phyloP scores from a whole-genome alignment of 1,284 basidiomycete species.

The Sanghuangporus sanghuang region DNA sequence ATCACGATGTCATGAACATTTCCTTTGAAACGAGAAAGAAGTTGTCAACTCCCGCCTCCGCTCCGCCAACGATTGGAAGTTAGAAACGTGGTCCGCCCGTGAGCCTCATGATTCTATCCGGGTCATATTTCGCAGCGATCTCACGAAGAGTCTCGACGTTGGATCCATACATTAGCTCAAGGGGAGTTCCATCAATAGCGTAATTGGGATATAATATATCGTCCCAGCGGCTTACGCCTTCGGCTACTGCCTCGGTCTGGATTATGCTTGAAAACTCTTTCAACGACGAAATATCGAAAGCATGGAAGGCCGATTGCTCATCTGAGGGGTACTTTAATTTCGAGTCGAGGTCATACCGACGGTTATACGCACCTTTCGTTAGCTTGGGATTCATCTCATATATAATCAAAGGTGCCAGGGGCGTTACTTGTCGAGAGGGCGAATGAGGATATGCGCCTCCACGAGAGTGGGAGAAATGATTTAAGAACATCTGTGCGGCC shows the following conservation, averaged over 20 bases:
- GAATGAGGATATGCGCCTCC: slow-evolving; percentile 15
- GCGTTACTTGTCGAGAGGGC: slow-evolving; percentile 6
- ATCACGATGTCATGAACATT: too few relatives aligned
- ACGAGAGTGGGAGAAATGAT: slow-evolving; percentile 1
- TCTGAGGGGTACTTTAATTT: neutral
- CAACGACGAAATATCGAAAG: neutral
- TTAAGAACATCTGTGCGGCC: slow-evolving; percentile 7
- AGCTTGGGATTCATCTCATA: neutral
- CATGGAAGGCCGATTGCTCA: neutral
- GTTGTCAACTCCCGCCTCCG: too few relatives aligned
- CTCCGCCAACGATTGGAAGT: neutral
- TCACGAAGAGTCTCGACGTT: slow-evolving; percentile 6
- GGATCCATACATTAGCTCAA: slow-evolving; percentile 18
- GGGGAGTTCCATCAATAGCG: slow-evolving; percentile 14
- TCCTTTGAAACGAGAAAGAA: too few relatives aligned
- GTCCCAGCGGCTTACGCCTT: slow-evolving; percentile 14
- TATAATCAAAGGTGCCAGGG: neutral
- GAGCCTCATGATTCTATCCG: slow-evolving; percentile 7
- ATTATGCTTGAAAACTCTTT: slow-evolving; percentile 1
- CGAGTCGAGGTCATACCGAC: neutral
- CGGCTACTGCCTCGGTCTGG: slow-evolving; percentile 5
- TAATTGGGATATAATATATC: slow-evolving; percentile 21
- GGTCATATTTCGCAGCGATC: slow-evolving; percentile 11
- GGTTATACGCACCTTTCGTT: neutral
- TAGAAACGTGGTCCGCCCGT: slow-evolving; percentile 9